Percentiles rank a stretch among this genome's conserved stretches.
Conservation (phyloP, 176 grass and related monocot species). For the Cenchrus purpureus region DNA sequence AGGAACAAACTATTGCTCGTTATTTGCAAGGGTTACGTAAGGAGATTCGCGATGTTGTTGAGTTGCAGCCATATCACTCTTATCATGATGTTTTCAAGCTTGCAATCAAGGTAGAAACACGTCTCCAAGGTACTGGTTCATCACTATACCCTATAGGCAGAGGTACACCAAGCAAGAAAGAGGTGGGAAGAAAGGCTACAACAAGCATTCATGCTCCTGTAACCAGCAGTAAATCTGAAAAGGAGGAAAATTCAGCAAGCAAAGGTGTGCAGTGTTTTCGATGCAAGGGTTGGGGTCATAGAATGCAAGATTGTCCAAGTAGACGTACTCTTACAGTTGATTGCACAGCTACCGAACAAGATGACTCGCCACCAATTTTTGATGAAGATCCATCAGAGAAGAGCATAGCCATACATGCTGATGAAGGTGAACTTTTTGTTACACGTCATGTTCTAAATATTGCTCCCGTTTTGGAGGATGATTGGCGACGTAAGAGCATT, state of each 20-base stretch:
- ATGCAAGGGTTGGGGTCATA: background rate
- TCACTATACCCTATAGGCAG: background rate
- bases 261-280: background rate
- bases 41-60: background rate
- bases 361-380: too few relatives aligned
- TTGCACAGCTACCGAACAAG: too few relatives aligned
- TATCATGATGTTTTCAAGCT: background rate
- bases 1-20: background rate
- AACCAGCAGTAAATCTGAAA: background rate
- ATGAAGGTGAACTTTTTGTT: too few relatives aligned
- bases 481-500: too few relatives aligned
- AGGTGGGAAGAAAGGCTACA: background rate
- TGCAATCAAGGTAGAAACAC: background rate
- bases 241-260: background rate
- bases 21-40: background rate
- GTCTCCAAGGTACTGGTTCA: background rate
- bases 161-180: background rate
- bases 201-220: background rate
- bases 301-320: background rate
- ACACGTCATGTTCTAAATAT: too few relatives aligned
- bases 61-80: background rate
- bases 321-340: background rate
- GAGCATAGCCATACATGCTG: too few relatives aligned
- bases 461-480: too few relatives aligned
- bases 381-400: too few relatives aligned